phyloP scores from a whole-genome alignment of 805 yeast genomes.

The Teunomyces panamensis region DNA sequence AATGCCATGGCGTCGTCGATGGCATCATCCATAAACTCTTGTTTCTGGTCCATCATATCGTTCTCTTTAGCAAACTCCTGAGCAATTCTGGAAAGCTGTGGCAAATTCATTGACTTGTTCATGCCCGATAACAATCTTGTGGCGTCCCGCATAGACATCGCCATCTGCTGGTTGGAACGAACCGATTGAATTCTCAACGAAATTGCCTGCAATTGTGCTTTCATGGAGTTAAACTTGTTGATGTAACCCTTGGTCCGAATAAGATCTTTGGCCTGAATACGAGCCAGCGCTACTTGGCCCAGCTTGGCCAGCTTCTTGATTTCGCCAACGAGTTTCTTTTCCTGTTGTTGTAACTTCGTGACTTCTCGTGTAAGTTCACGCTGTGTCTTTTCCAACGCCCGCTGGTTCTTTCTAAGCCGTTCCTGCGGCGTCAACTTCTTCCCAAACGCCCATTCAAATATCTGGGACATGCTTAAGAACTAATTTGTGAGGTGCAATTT shows the following conservation, averaged over 20 bases:
- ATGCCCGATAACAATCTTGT: slow-evolving; percentile 78
- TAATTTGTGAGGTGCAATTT: background rate
- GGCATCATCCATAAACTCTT: slow-evolving; percentile 98
- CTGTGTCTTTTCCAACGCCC: slow-evolving; percentile 92
- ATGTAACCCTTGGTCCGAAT: slow-evolving; percentile 83
- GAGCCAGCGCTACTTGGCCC: slow-evolving; percentile 86
- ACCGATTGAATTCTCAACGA: slow-evolving; percentile 89
- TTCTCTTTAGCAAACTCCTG: slow-evolving; percentile 94
- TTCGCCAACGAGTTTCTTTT: slow-evolving; percentile 79
- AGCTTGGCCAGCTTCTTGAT: slow-evolving; percentile 89
- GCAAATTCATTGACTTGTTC: slow-evolving; percentile 88
- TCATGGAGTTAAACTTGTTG: slow-evolving; percentile 88
- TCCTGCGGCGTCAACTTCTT: slow-evolving; percentile 93
- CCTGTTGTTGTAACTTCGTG: slow-evolving; percentile 82
- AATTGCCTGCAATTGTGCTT: slow-evolving; percentile 93
- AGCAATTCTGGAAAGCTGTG: slow-evolving; percentile 82
- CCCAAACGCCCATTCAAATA: slow-evolving; percentile 93
- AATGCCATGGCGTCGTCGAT: slow-evolving; percentile 95
- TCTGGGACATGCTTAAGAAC: slow-evolving; percentile 7
- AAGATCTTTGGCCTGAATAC: slow-evolving; percentile 93
- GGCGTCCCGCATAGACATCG: slow-evolving; percentile 91
- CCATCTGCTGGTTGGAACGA: slow-evolving; percentile 92
- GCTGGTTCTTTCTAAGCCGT: slow-evolving; percentile 87
- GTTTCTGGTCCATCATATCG: slow-evolving; percentile 97
- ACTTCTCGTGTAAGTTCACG: slow-evolving; percentile 90